A percentile compares a stretch with the other conserved stretches of the same genome.
These are phyloP conservation scores for Micromonas commoda DNA, from an alignment of 139 green algal genomes.

Conservation along the genomic window DNA sequence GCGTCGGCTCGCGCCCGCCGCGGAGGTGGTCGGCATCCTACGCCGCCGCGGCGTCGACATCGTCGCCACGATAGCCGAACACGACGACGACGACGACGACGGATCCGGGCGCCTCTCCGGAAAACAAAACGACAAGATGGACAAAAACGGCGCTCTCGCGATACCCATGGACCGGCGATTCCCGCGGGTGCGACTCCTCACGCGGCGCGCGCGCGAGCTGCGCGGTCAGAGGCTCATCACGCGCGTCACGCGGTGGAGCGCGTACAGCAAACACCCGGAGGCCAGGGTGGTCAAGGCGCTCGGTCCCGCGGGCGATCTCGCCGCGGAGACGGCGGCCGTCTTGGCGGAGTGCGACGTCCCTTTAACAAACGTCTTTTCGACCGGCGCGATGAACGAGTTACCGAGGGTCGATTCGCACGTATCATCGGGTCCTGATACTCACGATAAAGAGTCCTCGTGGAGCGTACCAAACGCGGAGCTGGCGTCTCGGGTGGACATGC, in stretches of 20 bases:
- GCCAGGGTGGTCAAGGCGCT: neutral
- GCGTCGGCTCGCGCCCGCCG: no score
- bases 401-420: conserved; percentile 79
- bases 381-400: conserved; percentile 84
- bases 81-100: neutral
- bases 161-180: neutral
- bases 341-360: conserved; percentile 47
- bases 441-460: no score
- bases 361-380: conserved; percentile 36
- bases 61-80: neutral
- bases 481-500: conserved; percentile 36
- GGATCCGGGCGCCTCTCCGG: neutral
- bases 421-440: no score
- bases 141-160: conserved; percentile 2
- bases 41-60: neutral
- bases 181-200: neutral
- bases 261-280: neutral
- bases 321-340: conserved; percentile 29
- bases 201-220: neutral
- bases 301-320: neutral
- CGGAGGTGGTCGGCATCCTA: neutral
- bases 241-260: conserved; percentile 1
- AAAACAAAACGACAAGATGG: neutral
- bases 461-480: neutral
- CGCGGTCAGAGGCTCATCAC: neutral